Conservation (phyloP, 73 alveolate species). For the Paraurostyla sp. region DNA sequence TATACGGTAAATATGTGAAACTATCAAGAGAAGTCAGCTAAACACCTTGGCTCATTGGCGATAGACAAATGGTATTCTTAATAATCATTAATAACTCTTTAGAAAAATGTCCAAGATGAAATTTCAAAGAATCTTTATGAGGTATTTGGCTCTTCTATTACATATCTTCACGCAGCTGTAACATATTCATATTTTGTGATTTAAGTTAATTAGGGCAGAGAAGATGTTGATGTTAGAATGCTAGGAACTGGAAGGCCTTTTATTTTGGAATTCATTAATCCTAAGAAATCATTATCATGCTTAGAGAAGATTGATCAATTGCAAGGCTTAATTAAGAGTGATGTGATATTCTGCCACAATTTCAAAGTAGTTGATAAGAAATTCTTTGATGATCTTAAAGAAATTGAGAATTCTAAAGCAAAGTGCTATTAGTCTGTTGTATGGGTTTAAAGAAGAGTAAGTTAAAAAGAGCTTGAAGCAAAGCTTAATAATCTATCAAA, state of each 20-base stretch:
- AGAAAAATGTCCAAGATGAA: conserved; percentile 67
- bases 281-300: conserved; percentile 80
- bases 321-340: conserved; percentile 60
- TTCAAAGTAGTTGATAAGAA: conserved; percentile 81
- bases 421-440: conserved; percentile 94
- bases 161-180: conserved; percentile 44
- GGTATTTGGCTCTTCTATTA: conserved; percentile 55
- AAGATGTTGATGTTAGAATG: conserved; percentile 98
- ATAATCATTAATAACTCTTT: conserved; percentile 24
- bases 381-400: conserved; percentile 90
- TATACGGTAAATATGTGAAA: conserved; percentile 92
- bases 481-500: conserved; percentile 69
- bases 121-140: conserved; percentile 56
- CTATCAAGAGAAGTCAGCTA: conserved; percentile 92
- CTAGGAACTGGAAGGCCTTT: conserved; percentile 98
- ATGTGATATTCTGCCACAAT: conserved; percentile 72
- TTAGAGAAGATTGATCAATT: conserved; percentile 7
- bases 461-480: conserved; percentile 76
- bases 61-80: conserved; percentile 61
- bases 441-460: conserved; percentile 81
- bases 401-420: conserved; percentile 92
- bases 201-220: conserved; percentile 94
- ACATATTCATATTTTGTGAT: conserved; percentile 11
- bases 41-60: conserved; percentile 96
- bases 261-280: conserved; percentile 90